These are phyloP conservation scores for Cytospora leucostoma DNA, from an alignment of 2,329 filamentous ascomycete species.

Conservation along the genomic window DNA sequence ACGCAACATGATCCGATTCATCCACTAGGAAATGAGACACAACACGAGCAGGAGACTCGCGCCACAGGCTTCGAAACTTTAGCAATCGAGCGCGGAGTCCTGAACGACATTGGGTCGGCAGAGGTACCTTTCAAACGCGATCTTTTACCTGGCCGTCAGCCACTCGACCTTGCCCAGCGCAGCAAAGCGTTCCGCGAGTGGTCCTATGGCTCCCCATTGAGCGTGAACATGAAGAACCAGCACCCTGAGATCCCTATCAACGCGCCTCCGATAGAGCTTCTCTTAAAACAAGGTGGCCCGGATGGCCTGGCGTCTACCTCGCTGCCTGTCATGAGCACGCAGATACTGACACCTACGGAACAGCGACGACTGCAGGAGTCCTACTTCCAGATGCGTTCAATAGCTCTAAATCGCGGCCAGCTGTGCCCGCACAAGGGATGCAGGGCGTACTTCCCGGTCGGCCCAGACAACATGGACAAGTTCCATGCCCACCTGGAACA, in stretches of 20 bases:
- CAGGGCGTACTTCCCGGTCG: conserved; percentile 36
- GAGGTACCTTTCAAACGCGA: background rate
- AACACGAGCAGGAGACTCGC: background rate
- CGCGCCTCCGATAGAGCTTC: conserved; percentile 39
- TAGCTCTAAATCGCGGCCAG: conserved; percentile 38
- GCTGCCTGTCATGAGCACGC: conserved; percentile 41
- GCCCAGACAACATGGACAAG: conserved; percentile 30
- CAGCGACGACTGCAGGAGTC: conserved; percentile 40
- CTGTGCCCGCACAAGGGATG: conserved; percentile 45
- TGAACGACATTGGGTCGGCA: background rate
- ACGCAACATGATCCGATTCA: no score
- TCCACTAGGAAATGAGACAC: background rate
- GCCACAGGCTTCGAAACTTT: background rate
- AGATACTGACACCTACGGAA: conserved; percentile 45
- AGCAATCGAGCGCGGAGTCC: background rate
- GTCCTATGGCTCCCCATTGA: conserved; percentile 34
- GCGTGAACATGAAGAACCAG: conserved; percentile 32
- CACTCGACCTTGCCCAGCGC: conserved; percentile 9
- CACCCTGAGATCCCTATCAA: conserved; percentile 41
- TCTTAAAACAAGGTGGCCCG: conserved; percentile 39
- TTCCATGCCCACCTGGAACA: conserved; percentile 41
- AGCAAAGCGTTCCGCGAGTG: conserved; percentile 33
- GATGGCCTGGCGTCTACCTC: conserved; percentile 29
- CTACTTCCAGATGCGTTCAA: conserved; percentile 38
- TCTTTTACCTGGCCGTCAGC: background rate